These are phyloP conservation scores for Fusarium sp. DNA, from an alignment of 2,329 filamentous ascomycete species.

Conservation along the genomic window DNA sequence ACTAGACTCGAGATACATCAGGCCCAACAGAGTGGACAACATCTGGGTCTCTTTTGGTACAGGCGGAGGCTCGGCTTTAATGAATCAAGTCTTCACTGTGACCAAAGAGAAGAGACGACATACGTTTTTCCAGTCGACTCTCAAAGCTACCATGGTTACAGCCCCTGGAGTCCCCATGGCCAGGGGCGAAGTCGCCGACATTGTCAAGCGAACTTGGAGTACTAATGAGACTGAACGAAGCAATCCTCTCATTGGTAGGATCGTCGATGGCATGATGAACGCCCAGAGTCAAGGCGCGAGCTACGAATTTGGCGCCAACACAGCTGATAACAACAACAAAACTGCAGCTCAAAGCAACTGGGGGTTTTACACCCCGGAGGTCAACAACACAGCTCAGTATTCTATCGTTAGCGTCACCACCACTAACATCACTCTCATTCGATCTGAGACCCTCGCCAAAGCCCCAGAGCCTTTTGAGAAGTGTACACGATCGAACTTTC, in stretches of 20 bases:
- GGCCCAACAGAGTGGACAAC: conserved; percentile 22
- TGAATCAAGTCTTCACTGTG: conserved; percentile 33
- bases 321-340: not conserved
- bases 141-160: conserved; percentile 25
- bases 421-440: conserved; percentile 31
- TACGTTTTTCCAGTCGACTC: conserved; percentile 8
- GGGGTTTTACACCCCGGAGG: not conserved
- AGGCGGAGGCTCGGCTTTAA: conserved; percentile 23
- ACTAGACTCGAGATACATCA: conserved; percentile 14
- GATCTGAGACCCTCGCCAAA: conserved; percentile 12
- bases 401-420: conserved; percentile 10
- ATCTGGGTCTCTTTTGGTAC: conserved; percentile 26
- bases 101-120: conserved; percentile 19
- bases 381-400: not conserved
- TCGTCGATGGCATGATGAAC: conserved; percentile 14
- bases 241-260: not conserved
- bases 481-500: conserved; percentile 11
- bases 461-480: conserved; percentile 3
- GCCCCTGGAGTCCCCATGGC: not conserved
- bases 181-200: not conserved
- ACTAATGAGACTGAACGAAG: conserved; percentile 7
- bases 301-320: conserved; percentile 13
- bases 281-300: conserved; percentile 14
- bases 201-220: conserved; percentile 18
- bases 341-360: conserved; percentile 14